Evolutionary conservation across 805 yeast species (phyloP), one percentile per base, ranked within the genome.

Genomic region (Zygotorulaspora florentina): DNA sequence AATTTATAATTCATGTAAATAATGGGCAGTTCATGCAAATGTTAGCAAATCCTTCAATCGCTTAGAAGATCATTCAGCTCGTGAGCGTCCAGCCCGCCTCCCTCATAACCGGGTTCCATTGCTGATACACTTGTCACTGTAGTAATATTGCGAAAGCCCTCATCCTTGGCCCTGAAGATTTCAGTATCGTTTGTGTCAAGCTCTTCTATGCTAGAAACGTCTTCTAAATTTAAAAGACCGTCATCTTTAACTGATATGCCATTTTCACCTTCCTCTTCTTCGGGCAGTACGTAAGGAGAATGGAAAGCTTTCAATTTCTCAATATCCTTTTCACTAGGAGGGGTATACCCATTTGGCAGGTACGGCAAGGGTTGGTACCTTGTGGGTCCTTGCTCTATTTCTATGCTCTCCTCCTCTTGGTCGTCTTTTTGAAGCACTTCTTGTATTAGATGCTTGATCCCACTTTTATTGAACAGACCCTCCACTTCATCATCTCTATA

Each of bases 301-400:
- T 46, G 17, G 52, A 52, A 44, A 23, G 58, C 46, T 28, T 56
- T 50, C 53, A 65, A 45, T 50, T 59, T 53, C 25, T 41, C 47
- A 46, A 64, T 15, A 56, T 69, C 67, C 45, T 61, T 61, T 3
- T 59, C 54, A 9, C 64, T 56, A 26, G 75, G 64, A 1, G 74
- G 71, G n/a, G 70, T 71, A 50, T 71, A 64, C 34, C 71, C 73
- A 50, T 65, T 53, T 20, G 84, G 83, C 5, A 66, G 58, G 48
- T 74, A 71, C 2, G 73, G 70, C 18, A 71, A 50, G 17, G 69
- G 74, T 2, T 63, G 64, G 25, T 61, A 63, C 29, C 56, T 59
- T 17, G 61, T 58, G 5, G 84, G 76, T 17, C 72, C 72, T 34
- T 61, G 58, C 50, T 81, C 86, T n/a, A 80, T 62, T 12, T 47